Evolutionary conservation across 352 stramenopile genomes (phyloP).

Genomic region (Pythium angustatum): DNA sequence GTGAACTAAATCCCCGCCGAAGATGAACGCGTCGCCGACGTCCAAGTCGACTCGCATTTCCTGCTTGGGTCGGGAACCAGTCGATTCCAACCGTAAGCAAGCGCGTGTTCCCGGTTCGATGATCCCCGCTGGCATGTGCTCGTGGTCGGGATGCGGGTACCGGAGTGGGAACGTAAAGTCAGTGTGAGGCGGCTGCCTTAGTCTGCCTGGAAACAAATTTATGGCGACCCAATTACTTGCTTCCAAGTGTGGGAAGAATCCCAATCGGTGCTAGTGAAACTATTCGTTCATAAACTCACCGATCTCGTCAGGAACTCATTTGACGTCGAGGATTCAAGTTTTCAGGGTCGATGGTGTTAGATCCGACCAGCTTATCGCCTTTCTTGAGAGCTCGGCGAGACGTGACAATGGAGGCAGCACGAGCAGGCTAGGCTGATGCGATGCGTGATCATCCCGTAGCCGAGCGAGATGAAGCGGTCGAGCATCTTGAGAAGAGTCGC

Average conservation of each 20-base stretch:
- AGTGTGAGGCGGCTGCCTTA: not conserved
- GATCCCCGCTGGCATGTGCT: not conserved
- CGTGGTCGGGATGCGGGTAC: slow-evolving; percentile 4
- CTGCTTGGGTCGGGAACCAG: slow-evolving; percentile 2
- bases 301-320: not conserved
- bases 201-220: not conserved
- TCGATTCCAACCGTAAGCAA: slow-evolving; percentile 2
- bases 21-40: slow-evolving; percentile 11
- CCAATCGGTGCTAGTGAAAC: not conserved
- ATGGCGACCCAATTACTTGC: slow-evolving; percentile 1
- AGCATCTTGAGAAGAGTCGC: not conserved
- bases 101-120: not conserved
- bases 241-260: not conserved
- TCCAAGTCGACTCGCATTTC: not conserved
- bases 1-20: slow-evolving; percentile 8
- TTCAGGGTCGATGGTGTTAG: not conserved
- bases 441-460: slow-evolving; percentile 3
- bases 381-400: not conserved
- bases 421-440: not conserved
- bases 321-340: not conserved
- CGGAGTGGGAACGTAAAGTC: slow-evolving; percentile 2
- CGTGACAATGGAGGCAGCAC: not conserved
- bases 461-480: slow-evolving; percentile 2
- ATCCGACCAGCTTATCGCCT: not conserved
- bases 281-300: not conserved